These are phyloP conservation scores for Scedosporium boydii DNA, from an alignment of 2,329 filamentous ascomycete genomes.

Conservation along the genomic window DNA sequence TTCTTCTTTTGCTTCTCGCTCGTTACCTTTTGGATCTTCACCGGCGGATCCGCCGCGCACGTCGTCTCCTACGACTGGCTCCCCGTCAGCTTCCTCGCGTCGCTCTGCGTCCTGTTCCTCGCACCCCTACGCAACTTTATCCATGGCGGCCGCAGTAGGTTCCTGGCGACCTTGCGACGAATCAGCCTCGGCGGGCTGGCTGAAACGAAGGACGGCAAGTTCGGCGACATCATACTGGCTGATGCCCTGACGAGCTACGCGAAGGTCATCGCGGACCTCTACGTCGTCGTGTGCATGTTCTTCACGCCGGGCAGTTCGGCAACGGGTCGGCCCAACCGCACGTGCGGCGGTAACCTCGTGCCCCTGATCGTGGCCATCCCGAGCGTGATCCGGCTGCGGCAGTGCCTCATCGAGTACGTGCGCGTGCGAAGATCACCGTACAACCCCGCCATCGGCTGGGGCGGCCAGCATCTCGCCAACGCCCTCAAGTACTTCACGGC, in stretches of 20 bases:
- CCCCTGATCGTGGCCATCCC: constrained; percentile 79
- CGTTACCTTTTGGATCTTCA: constrained; percentile 73
- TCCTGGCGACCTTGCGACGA: constrained; percentile 66
- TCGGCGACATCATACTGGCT: constrained; percentile 85
- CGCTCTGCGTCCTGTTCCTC: constrained; percentile 62
- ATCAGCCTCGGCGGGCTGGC: constrained; percentile 80
- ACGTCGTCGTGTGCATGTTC: constrained; percentile 88
- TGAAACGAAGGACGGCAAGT: constrained; percentile 73
- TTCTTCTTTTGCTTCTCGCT: constrained; percentile 63
- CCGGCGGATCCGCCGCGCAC: constrained; percentile 56
- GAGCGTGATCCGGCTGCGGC: constrained; percentile 75
- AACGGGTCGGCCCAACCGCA: constrained; percentile 71
- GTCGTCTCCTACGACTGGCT: constrained; percentile 77
- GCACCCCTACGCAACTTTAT: constrained; percentile 62
- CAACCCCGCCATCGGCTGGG: constrained; percentile 56
- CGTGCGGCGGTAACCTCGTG: constrained; percentile 71
- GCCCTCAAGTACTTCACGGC: constrained; percentile 90
- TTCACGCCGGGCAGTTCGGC: constrained; percentile 61
- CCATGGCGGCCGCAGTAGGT: constrained; percentile 61
- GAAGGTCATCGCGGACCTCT: constrained; percentile 83
- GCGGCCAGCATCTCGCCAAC: constrained; percentile 84
- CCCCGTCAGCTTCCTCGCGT: constrained; percentile 71
- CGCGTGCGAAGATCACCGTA: constrained; percentile 54
- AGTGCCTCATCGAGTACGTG: constrained; percentile 82
- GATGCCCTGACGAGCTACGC: constrained; percentile 94